Base-by-base conservation (phyloP, 1,284 basidiomycete genomes). In the Kalmanozyma brasiliensis region DNA sequence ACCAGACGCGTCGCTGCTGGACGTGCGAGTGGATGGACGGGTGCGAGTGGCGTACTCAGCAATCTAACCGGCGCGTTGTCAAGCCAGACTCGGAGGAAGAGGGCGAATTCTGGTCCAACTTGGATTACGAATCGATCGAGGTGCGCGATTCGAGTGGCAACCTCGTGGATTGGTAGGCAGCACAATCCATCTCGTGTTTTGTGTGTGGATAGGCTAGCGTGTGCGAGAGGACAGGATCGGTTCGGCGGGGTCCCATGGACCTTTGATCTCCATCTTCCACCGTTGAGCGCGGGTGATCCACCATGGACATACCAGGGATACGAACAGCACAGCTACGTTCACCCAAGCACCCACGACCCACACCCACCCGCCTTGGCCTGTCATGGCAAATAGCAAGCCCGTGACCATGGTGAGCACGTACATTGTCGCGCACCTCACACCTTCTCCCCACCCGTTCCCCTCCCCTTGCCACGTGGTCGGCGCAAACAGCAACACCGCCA, bases 401-500 rank as follows among this genome's bases (percentile, higher is more conserved):
- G 29, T 35, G 0, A 10, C 36, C 52, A 62, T 52, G 0, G 52
- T 56, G 13, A 26, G 7, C 2, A 3, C 14, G 11, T 56, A 62
- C 35, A 49, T 20, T 8, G 23, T n/a, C 2, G 10, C 26, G 24
- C 55, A 62, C 8, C 5, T 17, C 4, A 19, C 11, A 7, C 26
- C 23, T 26, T n/a, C 16, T 16, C 16, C 3, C 45, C 19, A 0
- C 13, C 13, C 30, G 13, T 19, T 37, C 16, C 17, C 11, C 40
- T 6, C 26, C 10, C n/a, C 33, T 32, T 5, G 29, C 5, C 3
- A 7, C 6, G 34, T n/a, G 17, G 17, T 29, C 1, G 61, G 61
- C 3, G 71, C 76, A 42, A 81, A 81, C 1, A 79, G 45, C 3
- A 59, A 33, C 2, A 76, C 88, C 33, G 94, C 89, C 81, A 94